Evolutionary conservation across 306 rosid species (phyloP).

Genomic region (Quercus aquifolioides): DNA sequence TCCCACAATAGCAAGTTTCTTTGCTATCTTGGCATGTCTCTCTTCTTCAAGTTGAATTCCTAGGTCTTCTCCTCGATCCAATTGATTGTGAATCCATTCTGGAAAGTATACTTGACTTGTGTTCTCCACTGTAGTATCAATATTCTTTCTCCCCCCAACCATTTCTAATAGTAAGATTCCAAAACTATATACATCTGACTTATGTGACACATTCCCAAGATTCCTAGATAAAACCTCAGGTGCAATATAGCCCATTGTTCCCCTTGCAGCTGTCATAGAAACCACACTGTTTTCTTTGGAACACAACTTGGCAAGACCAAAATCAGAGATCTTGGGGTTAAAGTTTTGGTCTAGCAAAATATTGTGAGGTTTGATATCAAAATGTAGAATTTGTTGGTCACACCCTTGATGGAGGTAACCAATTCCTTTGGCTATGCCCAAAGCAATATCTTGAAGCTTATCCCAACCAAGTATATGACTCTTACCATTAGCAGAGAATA

Average conservation of each 20-base stretch:
- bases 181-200: background rate
- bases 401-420: slow-evolving; percentile 31
- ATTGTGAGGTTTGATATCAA: slow-evolving; percentile 31
- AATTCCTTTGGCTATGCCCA: slow-evolving; percentile 34
- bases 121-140: background rate
- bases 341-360: slow-evolving; percentile 14
- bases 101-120: background rate
- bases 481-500: background rate
- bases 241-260: slow-evolving; percentile 19
- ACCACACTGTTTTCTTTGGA: background rate
- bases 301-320: slow-evolving; percentile 29
- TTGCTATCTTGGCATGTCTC: slow-evolving; percentile 14
- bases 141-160: slow-evolving; percentile 16
- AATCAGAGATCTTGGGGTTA: slow-evolving; percentile 27
- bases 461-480: slow-evolving; percentile 1
- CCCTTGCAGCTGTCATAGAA: background rate
- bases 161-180: slow-evolving; percentile 38
- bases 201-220: background rate
- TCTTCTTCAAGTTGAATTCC: background rate
- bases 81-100: background rate
- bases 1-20: slow-evolving; percentile 27
- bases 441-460: slow-evolving; percentile 11
- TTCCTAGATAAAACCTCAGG: background rate
- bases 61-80: background rate
- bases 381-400: slow-evolving; percentile 27